Evolutionary conservation across 139 green algal genomes (phyloP).

Genomic region (Chlorella sp.): DNA sequence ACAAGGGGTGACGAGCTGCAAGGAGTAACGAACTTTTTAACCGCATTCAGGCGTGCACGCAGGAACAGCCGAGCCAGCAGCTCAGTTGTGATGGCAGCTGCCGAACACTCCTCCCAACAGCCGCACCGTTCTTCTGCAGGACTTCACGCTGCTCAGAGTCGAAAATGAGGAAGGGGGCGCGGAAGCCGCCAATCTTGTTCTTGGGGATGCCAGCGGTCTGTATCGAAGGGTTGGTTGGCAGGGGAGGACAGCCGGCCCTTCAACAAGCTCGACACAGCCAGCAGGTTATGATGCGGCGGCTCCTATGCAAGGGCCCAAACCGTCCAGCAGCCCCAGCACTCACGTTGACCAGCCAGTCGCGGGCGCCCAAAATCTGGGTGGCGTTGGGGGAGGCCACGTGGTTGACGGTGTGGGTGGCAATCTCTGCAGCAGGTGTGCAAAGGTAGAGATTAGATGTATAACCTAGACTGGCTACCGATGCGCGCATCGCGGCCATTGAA

Average conservation of each 20-base stretch:
- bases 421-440: constrained; percentile 28
- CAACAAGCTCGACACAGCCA: neutral
- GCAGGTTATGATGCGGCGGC: neutral
- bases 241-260: neutral
- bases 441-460: too few relatives aligned
- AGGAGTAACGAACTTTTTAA: too few relatives aligned
- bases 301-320: neutral
- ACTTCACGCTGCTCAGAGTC: constrained; percentile 19
- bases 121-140: constrained; percentile 23
- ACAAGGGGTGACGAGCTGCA: too few relatives aligned
- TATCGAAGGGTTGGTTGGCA: neutral
- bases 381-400: constrained; percentile 32
- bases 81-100: too few relatives aligned
- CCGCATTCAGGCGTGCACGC: neutral
- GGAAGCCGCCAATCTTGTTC: constrained; percentile 33
- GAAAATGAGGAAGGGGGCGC: constrained; percentile 33
- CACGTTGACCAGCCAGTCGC: constrained; percentile 12
- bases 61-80: too few relatives aligned
- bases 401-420: constrained; percentile 36
- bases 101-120: too few relatives aligned
- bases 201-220: constrained; percentile 26
- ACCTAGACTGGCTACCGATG: too few relatives aligned
- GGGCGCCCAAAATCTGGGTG: constrained; percentile 30
- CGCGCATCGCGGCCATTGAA: too few relatives aligned
- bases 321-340: neutral